Evolutionary conservation across 2,329 filamentous ascomycete species (phyloP).

Genomic region (Diaporthe eres): DNA sequence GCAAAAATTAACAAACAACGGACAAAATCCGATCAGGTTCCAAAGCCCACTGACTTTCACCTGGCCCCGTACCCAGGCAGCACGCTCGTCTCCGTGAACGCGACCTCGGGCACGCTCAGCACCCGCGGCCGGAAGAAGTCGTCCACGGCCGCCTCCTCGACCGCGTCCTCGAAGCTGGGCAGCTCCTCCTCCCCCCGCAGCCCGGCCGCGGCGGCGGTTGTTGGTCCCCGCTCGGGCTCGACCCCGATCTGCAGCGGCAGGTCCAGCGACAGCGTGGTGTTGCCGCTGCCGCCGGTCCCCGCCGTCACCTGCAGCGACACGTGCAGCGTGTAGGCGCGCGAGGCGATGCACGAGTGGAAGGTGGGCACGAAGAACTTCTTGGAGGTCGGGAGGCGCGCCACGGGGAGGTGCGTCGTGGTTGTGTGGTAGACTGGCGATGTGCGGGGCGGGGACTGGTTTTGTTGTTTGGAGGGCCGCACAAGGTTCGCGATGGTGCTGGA

Average conservation of each 20-base stretch:
- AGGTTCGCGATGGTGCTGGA: constrained; percentile 27
- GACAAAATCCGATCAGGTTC: neutral
- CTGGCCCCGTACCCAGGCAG: constrained; percentile 48
- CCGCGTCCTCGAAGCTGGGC: constrained; percentile 65
- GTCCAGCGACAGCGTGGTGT: constrained; percentile 59
- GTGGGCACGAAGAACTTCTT: constrained; percentile 68
- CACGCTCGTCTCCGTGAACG: constrained; percentile 45
- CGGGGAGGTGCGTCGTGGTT: constrained; percentile 61
- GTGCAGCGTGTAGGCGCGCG: constrained; percentile 68
- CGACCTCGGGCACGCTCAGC: constrained; percentile 52
- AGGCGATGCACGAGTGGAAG: constrained; percentile 71
- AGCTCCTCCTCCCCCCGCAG: constrained; percentile 48
- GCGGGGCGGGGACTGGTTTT: neutral
- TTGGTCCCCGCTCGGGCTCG: constrained; percentile 49
- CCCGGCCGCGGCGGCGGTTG: constrained; percentile 42
- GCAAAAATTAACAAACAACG: neutral
- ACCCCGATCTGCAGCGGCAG: constrained; percentile 68
- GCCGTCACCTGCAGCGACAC: constrained; percentile 57
- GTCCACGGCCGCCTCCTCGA: constrained; percentile 62
- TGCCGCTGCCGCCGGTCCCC: constrained; percentile 52
- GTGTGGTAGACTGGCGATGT: constrained; percentile 56
- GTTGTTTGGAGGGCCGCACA: constrained; percentile 15
- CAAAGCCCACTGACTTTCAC: neutral
- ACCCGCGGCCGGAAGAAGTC: constrained; percentile 58
- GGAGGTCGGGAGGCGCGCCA: constrained; percentile 59